Evolutionary conservation across 495 filamentous ascomycete species (phyloP).

Genomic region (Neurospora intermedia): DNA sequence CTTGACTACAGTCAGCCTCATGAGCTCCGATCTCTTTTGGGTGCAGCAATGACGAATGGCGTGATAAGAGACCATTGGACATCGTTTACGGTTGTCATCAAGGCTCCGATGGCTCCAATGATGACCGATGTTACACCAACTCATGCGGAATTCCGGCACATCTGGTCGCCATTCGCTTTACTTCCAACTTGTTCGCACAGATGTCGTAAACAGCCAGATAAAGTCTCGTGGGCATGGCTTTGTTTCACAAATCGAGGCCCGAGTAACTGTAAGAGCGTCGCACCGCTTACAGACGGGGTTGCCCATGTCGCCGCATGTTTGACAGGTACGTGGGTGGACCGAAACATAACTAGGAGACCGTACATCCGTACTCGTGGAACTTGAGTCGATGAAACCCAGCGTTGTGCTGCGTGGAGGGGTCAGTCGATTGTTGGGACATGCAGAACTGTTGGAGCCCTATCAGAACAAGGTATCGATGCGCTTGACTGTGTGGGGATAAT

Average conservation of each 20-base stretch:
- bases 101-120: background rate
- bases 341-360: background rate
- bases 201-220: background rate
- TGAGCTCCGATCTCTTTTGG: background rate
- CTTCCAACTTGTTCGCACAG: background rate
- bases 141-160: background rate
- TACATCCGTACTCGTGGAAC: background rate
- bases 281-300: background rate
- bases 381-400: background rate
- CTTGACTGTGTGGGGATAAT: background rate
- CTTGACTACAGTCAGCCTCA: background rate
- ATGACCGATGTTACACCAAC: background rate
- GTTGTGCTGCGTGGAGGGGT: background rate
- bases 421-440: background rate
- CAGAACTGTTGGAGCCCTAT: background rate
- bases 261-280: background rate
- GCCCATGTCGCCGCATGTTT: background rate
- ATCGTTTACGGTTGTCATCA: background rate
- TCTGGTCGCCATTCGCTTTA: background rate
- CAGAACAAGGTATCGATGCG: background rate
- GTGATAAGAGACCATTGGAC: background rate
- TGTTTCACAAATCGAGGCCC: background rate
- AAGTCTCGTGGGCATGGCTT: background rate
- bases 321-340: background rate
- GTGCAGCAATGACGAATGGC: background rate